Evolutionary conservation across 2,329 filamentous ascomycete species (phyloP).

Genomic region (Sclerotinia sclerotiorum): DNA sequence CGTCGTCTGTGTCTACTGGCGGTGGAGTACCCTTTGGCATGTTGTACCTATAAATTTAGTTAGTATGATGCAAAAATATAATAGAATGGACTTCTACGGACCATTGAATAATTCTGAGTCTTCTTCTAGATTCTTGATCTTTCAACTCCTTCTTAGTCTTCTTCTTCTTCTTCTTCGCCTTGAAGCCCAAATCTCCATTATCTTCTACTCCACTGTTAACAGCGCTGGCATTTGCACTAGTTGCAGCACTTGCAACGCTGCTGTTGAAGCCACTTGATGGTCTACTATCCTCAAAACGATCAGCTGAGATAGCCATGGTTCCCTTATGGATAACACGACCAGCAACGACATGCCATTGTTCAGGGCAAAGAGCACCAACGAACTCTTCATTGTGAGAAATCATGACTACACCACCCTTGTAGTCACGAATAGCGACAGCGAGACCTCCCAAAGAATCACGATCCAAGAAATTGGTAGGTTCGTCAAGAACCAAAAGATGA

Average conservation of each 20-base stretch:
- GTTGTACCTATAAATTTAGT: conserved; percentile 35
- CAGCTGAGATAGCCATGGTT: conserved; percentile 67
- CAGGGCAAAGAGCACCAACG: conserved; percentile 88
- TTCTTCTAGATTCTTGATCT: conserved; percentile 82
- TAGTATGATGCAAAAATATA: conserved; percentile 43
- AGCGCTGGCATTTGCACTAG: conserved; percentile 58
- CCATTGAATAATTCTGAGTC: conserved; percentile 83
- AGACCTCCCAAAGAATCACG: conserved; percentile 95
- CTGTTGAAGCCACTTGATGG: conserved; percentile 62
- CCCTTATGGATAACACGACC: conserved; percentile 85
- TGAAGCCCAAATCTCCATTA: conserved; percentile 81
- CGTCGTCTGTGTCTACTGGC: conserved; percentile 39
- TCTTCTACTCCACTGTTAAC: conserved; percentile 85
- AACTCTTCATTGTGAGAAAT: conserved; percentile 99
- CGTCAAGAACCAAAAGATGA: conserved; percentile 93
- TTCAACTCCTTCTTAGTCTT: conserved; percentile 95
- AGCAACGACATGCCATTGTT: conserved; percentile 93
- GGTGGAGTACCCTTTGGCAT: conserved; percentile 41
- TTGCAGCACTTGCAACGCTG: conserved; percentile 55
- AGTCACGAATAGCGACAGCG: conserved; percentile 96
- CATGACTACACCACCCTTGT: conserved; percentile 97
- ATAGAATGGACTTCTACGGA: conserved; percentile 48
- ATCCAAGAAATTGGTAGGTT: conserved; percentile 99
- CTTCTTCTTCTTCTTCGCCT: conserved; percentile 94
- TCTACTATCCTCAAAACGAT: conserved; percentile 83